Base-by-base conservation (phyloP, 2,329 filamentous ascomycete genomes). In the Aspergillus transmontanensis region DNA sequence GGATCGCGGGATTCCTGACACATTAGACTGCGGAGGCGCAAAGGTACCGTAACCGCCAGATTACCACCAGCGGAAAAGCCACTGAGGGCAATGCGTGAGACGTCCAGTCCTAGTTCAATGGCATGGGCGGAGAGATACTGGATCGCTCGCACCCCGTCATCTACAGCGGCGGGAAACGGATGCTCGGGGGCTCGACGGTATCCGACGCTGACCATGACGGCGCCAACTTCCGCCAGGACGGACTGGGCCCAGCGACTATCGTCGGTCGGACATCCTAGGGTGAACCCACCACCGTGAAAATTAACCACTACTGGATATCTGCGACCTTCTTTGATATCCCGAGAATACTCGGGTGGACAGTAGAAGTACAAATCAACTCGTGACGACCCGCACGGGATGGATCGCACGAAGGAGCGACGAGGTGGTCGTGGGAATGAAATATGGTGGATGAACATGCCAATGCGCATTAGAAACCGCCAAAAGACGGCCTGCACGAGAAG, bases 401-500 rank as follows among this genome's bases (percentile, higher is more conserved):
- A 81, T 51, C 82, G 84, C 54, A 81, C 81, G 77, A 92, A 92
- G 34, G 82, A 77, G 2, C 88, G 88, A 36, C 78, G 80, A 1
- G 87, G 86, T 6, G 89, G 87, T 57, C 84, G 82, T 7, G 89
- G 88, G 48, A 83, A 78, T 1, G 88, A 85, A 63, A 89, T 78
- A 60, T 83, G 85, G 73, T 92, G 89, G 45, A 92, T 79, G 64
- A 85, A 81, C 88, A 91, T 91, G 71, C 89, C 89, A 61, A 91
- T 83, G 62, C 82, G 82, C 85, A 91, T 90, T 48, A 91, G 80
- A 61, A 85, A 82, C 58, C 90, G 84, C 88, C 89, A 91, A 73
- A 89, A 84, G 32, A 83, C 78, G 54, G 90, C 89, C 73, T 90
- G 85, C 58, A 89, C 68, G 60, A 85, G 84, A 12, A 92, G 83